Evolutionary conservation across 2,329 filamentous ascomycete genomes (phyloP), one percentile per base, ranked within the genome.

Genomic region (Ascochyta clinopodiicola): DNA sequence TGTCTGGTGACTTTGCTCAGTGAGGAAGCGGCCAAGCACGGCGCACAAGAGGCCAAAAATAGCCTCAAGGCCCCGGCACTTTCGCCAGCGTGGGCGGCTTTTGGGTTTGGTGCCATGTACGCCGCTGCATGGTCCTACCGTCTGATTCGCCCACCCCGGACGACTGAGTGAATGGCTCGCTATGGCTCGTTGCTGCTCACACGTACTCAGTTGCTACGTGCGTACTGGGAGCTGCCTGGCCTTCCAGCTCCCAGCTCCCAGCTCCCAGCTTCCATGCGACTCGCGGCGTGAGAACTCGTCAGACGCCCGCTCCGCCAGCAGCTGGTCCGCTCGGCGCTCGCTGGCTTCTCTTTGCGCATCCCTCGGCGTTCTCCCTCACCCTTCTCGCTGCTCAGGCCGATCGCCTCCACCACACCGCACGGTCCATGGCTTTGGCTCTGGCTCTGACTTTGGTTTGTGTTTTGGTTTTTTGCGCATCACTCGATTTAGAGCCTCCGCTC

Each of bases 41-140:
- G 64, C 53, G 65, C 62, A 62, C 58, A 34, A 44, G 44, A 48
- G 36, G 47, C 68, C 70, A 73, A 70, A 56, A 56, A 56, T 56
- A 56, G 37, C 66, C 63, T 67, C 61, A 59, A 56, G 48, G 59
- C 57, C 63, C 62, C 55, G 44, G 57, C 56, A 50, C 44, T 52
- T 40, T 51, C 44, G 56, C 65, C 59, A 64, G 59, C 52, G 61
- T 60, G 66, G 62, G 65, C 65, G 61, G 63, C 55, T 62, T 57
- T 66, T 53, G 58, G 57, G 55, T 51, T 55, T 62, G 46, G 59
- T 57, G 56, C 64, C 65, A 67, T 62, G 64, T 61, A 57, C 58
- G 53, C 57, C 50, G 47, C 54, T 56, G 62, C 64, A 61, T 63
- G 61, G 13, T 46, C 35, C 34, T n/a, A 31, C 19, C 25, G 36